Conservation (phyloP, 192 early-diverging fungal genomes). For the Geranomyces variabilis region DNA sequence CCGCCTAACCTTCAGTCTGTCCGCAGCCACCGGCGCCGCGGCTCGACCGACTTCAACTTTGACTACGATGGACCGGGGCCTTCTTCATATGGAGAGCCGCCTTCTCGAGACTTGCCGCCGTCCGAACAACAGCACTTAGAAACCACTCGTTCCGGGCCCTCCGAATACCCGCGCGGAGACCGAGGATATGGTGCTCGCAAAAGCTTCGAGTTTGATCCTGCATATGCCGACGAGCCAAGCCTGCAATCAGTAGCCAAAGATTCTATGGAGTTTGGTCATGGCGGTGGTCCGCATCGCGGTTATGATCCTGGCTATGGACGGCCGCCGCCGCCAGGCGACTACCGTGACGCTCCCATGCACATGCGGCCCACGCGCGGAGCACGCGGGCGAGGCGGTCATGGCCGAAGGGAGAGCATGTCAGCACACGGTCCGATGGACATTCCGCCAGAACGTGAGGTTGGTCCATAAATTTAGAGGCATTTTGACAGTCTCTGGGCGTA, state of each 20-base stretch:
- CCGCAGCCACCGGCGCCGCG: background rate
- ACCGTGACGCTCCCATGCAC: background rate
- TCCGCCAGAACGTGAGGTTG: background rate
- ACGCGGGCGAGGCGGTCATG: background rate
- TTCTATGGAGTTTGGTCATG: background rate
- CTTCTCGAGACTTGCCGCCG: background rate
- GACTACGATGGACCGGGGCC: background rate
- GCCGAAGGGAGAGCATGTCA: background rate
- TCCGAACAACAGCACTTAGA: background rate
- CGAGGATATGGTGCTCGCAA: background rate
- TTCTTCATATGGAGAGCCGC: background rate
- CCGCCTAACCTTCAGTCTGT: slow-evolving; percentile 5
- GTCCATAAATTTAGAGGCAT: background rate
- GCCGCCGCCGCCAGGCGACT: background rate
- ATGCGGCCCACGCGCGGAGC: background rate
- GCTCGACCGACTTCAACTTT: slow-evolving; percentile 2
- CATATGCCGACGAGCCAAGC: too few relatives aligned
- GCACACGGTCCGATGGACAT: background rate
- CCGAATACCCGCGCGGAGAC: background rate
- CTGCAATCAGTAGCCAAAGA: background rate
- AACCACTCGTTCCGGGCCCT: background rate
- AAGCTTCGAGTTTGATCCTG: slow-evolving; percentile 9
- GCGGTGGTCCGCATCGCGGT: background rate
- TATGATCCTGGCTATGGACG: background rate
- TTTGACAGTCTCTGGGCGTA: background rate